phyloP scores from a whole-genome alignment of 2,329 filamentous ascomycete species.

The Aurifilum marmelostoma region DNA sequence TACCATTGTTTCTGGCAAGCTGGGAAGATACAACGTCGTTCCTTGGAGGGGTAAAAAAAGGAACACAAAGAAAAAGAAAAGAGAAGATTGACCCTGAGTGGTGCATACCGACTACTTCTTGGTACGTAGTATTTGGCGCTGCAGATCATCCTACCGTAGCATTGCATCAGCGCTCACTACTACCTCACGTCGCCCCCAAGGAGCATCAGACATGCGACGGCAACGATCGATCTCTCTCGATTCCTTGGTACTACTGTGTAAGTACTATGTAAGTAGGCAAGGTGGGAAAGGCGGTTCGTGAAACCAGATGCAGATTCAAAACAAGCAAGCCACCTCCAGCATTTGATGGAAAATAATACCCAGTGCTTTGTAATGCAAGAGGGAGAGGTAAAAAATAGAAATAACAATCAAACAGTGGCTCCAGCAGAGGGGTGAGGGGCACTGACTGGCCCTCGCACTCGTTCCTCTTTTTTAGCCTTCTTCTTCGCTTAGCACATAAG shows the following conservation, averaged over 20 bases:
- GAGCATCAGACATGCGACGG: neutral
- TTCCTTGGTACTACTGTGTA: too few relatives aligned
- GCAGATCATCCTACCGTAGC: neutral
- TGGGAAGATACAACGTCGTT: neutral
- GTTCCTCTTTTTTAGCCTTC: neutral
- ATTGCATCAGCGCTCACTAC: neutral
- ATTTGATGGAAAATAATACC: neutral
- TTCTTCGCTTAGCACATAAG: slow-evolving; percentile 2
- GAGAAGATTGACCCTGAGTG: neutral
- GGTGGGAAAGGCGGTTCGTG: neutral
- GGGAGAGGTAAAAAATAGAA: neutral
- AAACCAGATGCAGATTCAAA: neutral
- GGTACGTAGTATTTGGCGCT: neutral
- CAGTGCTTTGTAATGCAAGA: neutral
- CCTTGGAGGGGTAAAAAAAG: neutral
- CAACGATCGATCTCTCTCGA: neutral
- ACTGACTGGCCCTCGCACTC: neutral
- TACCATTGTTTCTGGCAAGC: neutral
- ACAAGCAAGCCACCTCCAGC: neutral
- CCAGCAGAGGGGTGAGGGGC: neutral
- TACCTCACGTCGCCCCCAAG: neutral
- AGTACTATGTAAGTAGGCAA: neutral
- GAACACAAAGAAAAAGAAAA: neutral
- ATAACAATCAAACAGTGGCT: neutral
- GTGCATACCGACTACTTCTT: neutral